phyloP scores from a whole-genome alignment of 179 eudicot genomes.

The Actinidia polygama region DNA sequence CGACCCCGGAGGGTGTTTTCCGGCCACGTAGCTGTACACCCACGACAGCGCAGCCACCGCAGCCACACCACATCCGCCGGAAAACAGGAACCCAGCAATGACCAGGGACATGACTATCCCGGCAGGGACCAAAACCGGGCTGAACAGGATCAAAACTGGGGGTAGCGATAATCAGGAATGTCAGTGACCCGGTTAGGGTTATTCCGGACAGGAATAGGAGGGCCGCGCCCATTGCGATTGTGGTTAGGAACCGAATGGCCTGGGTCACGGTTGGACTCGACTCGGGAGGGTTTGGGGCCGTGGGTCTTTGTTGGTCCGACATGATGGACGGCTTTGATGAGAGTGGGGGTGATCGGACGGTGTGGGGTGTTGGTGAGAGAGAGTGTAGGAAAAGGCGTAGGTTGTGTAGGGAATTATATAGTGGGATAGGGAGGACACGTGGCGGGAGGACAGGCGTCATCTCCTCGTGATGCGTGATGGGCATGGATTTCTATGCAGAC shows the following conservation, averaged over 20 bases:
- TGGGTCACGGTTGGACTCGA: constrained; percentile 4
- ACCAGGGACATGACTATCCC: constrained; percentile 12
- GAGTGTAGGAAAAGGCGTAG: background rate
- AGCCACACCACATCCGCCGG: constrained; percentile 22
- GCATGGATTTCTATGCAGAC: constrained; percentile 5
- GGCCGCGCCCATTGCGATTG: constrained; percentile 15
- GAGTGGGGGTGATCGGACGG: background rate
- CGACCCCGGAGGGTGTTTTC: constrained; percentile 22
- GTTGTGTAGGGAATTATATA: background rate
- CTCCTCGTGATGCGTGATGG: constrained; percentile 16
- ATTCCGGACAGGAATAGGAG: constrained; percentile 24
- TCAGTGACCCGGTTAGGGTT: constrained; percentile 22
- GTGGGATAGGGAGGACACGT: background rate
- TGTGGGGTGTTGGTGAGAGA: no score
- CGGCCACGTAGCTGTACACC: constrained; percentile 26
- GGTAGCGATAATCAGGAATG: constrained; percentile 17
- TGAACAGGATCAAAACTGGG: constrained; percentile 27
- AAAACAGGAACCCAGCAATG: constrained; percentile 24
- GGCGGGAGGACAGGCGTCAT: background rate
- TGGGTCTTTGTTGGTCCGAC: background rate
- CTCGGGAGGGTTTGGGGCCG: background rate
- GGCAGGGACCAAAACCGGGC: constrained; percentile 28
- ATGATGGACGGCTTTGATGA: constrained; percentile 1
- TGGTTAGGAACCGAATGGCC: constrained; percentile 3
- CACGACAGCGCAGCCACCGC: constrained; percentile 22